Base-by-base conservation (phyloP, 257 asterid genomes). In the Nicotiana paniculata region DNA sequence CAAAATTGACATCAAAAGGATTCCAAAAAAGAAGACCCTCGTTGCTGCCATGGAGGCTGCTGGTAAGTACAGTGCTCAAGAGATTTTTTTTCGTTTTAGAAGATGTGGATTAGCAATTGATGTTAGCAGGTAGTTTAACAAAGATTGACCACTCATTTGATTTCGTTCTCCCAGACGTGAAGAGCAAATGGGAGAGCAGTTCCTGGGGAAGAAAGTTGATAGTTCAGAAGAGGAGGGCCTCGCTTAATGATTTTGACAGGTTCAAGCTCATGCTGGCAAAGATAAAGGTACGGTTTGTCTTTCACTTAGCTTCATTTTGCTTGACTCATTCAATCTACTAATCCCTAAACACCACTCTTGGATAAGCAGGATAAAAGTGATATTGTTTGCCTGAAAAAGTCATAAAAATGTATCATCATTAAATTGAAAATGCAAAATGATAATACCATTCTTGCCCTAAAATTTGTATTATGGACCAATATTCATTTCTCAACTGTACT, bases 11-110 rank as follows among this genome's bases (percentile, higher is more conserved):
- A 83, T 85, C 18, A 81, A 70, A 16, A 81, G 87, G 61, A 57
- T 66, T 35, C 87, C 87, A 12, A 77, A 77, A 43, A 85, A 85
- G 85, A 85, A 81, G 77, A 77, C 75, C 18, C 68, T 85, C 69
- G 9, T 85, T 85, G 87, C 85, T 55, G 87, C 85, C 13, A 81
- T 85, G 85, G 87, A 85, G 43, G 87, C 85, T 77, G 85, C 87
- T 39, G 87, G 87, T 81, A 67, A 39, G 87, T 26, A 8, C n/a
- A 80, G 24, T 81, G 62, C 39, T 62, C 77, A 46, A 5, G 10
- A 81, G 46, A 37, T 26, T 39, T 10, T 62, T 6, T 9, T n/a
- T 24, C 12, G 11, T 6, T 54, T 59, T 57, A 9, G 8, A 53
- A 48, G 32, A 16, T 39, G 17, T 63, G 11, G 74, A 32, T 53